A percentile compares a stretch with the other conserved stretches of the same genome.
These are phyloP conservation scores for Paraphaeosphaeria sporulosa DNA, from an alignment of 2,329 filamentous ascomycete genomes.

Conservation along the genomic window DNA sequence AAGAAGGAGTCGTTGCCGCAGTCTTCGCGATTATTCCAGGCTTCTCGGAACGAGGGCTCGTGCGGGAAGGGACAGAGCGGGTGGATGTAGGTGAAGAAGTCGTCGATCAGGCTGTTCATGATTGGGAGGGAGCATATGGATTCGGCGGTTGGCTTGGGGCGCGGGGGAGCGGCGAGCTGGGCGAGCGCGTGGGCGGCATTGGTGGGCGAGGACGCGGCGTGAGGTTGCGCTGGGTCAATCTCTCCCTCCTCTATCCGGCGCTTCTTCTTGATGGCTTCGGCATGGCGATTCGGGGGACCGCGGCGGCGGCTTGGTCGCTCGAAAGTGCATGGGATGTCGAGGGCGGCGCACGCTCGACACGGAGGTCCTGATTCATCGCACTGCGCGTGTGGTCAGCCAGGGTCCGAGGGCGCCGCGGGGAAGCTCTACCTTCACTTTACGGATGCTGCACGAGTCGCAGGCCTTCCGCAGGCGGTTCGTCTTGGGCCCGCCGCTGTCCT, in stretches of 20 bases:
- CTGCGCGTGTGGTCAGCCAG: constrained; percentile 45
- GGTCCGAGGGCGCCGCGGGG: no score
- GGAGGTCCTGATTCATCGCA: constrained; percentile 73
- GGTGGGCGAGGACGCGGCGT: constrained; percentile 61
- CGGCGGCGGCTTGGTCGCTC: constrained; percentile 68
- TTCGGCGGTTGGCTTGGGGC: constrained; percentile 65
- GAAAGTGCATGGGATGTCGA: constrained; percentile 74
- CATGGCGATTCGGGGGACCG: constrained; percentile 71
- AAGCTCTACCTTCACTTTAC: constrained; percentile 48
- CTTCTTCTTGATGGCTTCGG: constrained; percentile 71
- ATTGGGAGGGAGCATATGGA: constrained; percentile 74
- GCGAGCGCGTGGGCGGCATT: constrained; percentile 62
- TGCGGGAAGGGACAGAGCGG: constrained; percentile 80
- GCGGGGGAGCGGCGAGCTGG: constrained; percentile 56
- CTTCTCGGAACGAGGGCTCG: constrained; percentile 76
- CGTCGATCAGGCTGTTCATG: constrained; percentile 74
- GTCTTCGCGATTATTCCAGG: constrained; percentile 72
- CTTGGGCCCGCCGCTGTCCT: constrained; percentile 28
- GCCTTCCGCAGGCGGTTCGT: constrained; percentile 50
- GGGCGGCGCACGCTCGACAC: constrained; percentile 68
- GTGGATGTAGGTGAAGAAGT: constrained; percentile 85
- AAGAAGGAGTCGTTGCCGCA: constrained; percentile 71
- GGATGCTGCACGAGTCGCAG: constrained; percentile 53
- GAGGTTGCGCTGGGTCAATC: constrained; percentile 51
- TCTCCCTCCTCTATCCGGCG: constrained; percentile 60